Evolutionary conservation across 2,329 filamentous ascomycete species (phyloP).

Genomic region (Fusarium avenaceum): DNA sequence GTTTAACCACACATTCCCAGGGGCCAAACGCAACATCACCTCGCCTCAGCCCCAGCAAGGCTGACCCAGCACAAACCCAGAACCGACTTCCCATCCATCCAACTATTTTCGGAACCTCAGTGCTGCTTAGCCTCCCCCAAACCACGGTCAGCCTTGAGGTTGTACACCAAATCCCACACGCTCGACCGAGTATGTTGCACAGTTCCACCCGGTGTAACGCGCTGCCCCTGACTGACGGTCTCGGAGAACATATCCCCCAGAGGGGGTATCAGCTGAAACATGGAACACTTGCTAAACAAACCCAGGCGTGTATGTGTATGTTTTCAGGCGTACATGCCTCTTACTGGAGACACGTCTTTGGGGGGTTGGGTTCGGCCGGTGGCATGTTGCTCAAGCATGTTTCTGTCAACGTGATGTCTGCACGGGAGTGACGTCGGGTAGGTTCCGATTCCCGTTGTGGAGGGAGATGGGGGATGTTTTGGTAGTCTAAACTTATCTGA

Average conservation of each 20-base stretch:
- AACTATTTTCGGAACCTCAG: conserved; percentile 34
- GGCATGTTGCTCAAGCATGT: conserved; percentile 63
- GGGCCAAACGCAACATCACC: not conserved
- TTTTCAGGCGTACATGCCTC: too few relatives aligned
- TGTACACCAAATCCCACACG: conserved; percentile 50
- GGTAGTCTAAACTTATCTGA: conserved; percentile 45
- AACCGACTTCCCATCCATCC: not conserved
- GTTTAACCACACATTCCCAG: too few relatives aligned
- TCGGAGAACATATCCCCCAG: conserved; percentile 51
- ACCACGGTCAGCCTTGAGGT: conserved; percentile 47
- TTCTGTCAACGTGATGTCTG: conserved; percentile 64
- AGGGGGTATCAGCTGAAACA: conserved; percentile 15
- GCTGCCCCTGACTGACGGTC: conserved; percentile 54
- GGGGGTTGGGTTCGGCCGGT: conserved; percentile 56
- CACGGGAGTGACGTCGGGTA: conserved; percentile 60
- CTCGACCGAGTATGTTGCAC: conserved; percentile 53
- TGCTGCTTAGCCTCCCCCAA: conserved; percentile 33
- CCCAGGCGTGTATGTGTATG: not conserved
- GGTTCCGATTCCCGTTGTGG: conserved; percentile 58
- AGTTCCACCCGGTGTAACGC: conserved; percentile 45
- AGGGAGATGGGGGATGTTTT: conserved; percentile 49
- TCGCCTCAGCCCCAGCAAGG: not conserved
- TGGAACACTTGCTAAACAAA: not conserved
- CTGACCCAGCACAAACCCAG: not conserved
- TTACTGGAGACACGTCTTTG: conserved; percentile 61